phyloP scores from a whole-genome alignment of 495 filamentous ascomycete genomes.

The Neurospora sp. region DNA sequence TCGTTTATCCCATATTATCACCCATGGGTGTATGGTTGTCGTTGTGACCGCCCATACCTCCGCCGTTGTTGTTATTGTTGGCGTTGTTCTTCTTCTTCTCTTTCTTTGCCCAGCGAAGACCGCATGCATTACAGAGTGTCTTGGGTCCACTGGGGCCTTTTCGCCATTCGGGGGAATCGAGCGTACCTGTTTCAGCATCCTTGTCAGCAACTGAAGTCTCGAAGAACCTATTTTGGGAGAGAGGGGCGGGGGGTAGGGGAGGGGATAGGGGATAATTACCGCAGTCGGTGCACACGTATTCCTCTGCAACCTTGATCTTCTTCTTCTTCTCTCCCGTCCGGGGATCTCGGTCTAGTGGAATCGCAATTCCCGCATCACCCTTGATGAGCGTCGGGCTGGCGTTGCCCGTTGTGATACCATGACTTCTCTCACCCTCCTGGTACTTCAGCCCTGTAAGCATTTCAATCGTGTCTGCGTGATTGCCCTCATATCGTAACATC shows the following conservation, averaged over 20 bases:
- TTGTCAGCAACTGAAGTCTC: not conserved
- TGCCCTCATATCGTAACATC: constrained; percentile 65
- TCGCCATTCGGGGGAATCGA: constrained; percentile 93
- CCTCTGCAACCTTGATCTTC: constrained; percentile 79
- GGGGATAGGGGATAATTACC: constrained; percentile 33
- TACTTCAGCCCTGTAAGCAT: constrained; percentile 87
- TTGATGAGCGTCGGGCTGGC: constrained; percentile 69
- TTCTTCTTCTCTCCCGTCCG: constrained; percentile 71
- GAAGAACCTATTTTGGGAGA: not conserved
- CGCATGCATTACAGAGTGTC: constrained; percentile 95
- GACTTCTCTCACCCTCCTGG: constrained; percentile 77
- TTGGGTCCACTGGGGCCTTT: constrained; percentile 92
- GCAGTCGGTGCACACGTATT: constrained; percentile 95
- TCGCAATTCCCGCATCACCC: constrained; percentile 78
- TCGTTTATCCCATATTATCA: constrained; percentile 6
- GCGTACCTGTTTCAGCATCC: constrained; percentile 39
- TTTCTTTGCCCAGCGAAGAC: constrained; percentile 74
- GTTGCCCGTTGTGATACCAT: constrained; percentile 81
- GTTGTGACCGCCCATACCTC: not conserved
- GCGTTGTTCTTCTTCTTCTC: constrained; percentile 55
- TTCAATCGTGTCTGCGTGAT: constrained; percentile 81
- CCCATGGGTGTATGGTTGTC: not conserved
- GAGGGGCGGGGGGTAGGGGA: not conserved
- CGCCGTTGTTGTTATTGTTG: not conserved
- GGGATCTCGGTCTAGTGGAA: constrained; percentile 61